Base-by-base conservation (phyloP, 2,329 filamentous ascomycete genomes). In the Microsporum canis region DNA sequence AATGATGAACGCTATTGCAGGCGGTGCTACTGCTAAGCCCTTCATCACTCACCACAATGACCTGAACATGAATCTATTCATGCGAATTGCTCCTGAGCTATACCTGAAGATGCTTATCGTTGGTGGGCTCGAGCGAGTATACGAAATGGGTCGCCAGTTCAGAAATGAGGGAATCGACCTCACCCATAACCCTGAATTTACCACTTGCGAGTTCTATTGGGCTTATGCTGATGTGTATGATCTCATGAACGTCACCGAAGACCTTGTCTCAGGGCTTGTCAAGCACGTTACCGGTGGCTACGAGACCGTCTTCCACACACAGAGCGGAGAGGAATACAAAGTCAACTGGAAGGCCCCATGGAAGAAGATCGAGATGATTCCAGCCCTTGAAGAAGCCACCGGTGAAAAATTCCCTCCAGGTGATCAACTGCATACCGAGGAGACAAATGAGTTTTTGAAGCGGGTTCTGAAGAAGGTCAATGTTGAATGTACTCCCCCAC, bases 181-280 rank as follows among this genome's bases (percentile, higher is more conserved):
- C 58, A 99, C 94, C 5, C 94, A 99, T 81, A 99, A 97, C 80
- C 94, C 89, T 43, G 94, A 99, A 74, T 99, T 99, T 79, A 99
- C 94, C 49, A 95, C 90, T 31, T 89, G 90, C 74, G 94, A 99
- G 76, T 97, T 97, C 78, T 99, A 99, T 77, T 86, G 88, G 83
- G 92, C 94, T 2, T 97, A 91, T 67, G 88, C 88, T 61, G 91
- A 96, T 75, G 84, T 96, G 67, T 88, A 95, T 75, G 94, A 97
- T 71, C 80, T 96, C 63, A 90, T 95, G 87, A 79, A 88, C 63
- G 82, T 90, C 70, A 97, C 94, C 1, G 94, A 99, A 76, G 91
- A 96, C 72, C 86, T 99, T 34, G 88, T 99, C 55, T 91, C 89
- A 36, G 84, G 87, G 45, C 82, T 97, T 4, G 92, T 96, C 72